These are phyloP conservation scores for Deinandra increscens DNA, from an alignment of 129 eudicot genomes.

Conservation along the genomic window DNA sequence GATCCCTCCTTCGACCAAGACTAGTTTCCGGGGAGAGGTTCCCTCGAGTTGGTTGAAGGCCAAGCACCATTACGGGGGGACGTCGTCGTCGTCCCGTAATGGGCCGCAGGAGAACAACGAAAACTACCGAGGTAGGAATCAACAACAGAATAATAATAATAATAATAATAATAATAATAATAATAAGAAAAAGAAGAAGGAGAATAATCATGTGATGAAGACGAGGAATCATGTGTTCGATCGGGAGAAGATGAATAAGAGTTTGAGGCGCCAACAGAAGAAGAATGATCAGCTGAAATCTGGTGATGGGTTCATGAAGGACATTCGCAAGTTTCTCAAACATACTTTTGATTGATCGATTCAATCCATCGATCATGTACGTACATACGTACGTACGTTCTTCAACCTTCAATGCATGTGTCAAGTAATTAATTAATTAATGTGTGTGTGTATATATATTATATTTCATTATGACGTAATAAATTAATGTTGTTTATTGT, in stretches of 20 bases:
- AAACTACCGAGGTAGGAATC: no score
- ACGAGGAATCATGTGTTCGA: background rate
- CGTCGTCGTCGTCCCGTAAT: no score
- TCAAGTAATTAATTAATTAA: conserved; percentile 11
- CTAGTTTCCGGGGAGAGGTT: background rate
- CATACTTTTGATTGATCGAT: conserved; percentile 6
- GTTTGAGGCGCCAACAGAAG: conserved; percentile 2
- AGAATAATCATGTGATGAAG: background rate
- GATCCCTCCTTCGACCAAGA: background rate
- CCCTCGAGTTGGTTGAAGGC: conserved; percentile 23
- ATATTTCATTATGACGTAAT: background rate
- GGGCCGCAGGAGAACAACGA: no score
- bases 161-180: background rate
- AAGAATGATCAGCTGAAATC: background rate
- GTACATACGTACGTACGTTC: no score
- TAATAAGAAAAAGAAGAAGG: background rate
- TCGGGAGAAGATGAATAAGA: conserved; percentile 12
- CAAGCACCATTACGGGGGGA: conserved; percentile 30
- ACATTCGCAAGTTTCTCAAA: conserved; percentile 13
- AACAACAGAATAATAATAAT: conserved; percentile 5
- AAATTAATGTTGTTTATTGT: background rate
- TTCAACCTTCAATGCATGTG: background rate
- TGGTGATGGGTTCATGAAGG: conserved; percentile 7
- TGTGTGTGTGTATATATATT: background rate
- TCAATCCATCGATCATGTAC: background rate